phyloP scores from a whole-genome alignment of 1,139 yeast genomes.

The Sugiyamaella xylanicola region DNA sequence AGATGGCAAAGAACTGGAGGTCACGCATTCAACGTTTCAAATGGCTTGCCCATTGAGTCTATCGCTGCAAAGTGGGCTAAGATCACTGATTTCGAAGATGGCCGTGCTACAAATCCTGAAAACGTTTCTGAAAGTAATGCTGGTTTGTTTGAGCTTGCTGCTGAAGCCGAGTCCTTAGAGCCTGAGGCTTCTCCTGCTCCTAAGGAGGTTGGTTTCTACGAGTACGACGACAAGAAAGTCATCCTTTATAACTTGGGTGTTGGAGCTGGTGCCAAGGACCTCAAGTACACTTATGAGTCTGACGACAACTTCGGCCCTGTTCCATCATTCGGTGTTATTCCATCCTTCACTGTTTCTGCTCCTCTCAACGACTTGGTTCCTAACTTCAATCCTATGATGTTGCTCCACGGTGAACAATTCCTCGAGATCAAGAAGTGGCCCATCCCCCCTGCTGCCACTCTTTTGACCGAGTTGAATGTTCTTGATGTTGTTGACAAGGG shows the following conservation, averaged over 20 bases:
- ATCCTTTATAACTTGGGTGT: slow-evolving; percentile 87
- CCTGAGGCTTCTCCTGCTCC: slow-evolving; percentile 40
- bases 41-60: slow-evolving; percentile 63
- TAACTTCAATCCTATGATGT: slow-evolving; percentile 79
- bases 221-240: slow-evolving; percentile 67
- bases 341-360: slow-evolving; percentile 58
- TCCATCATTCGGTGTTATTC: slow-evolving; percentile 91
- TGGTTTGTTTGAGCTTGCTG: slow-evolving; percentile 39
- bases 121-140: slow-evolving; percentile 75
- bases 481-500: slow-evolving; percentile 83
- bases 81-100: slow-evolving; percentile 64
- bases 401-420: slow-evolving; percentile 95
- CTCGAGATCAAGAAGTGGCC: slow-evolving; percentile 78
- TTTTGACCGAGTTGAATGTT: slow-evolving; percentile 66
- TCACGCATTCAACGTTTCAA: slow-evolving; percentile 56
- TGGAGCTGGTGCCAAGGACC: slow-evolving; percentile 80
- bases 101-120: slow-evolving; percentile 58
- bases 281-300: slow-evolving; percentile 79
- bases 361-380: slow-evolving; percentile 63
- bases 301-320: slow-evolving; percentile 80
- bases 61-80: slow-evolving; percentile 67
- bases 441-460: slow-evolving; percentile 62
- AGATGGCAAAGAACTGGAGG: slow-evolving; percentile 96
- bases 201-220: slow-evolving; percentile 47
- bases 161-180: slow-evolving; percentile 47